Percentiles rank a stretch among this genome's conserved stretches.
Conservation (phyloP, 345 rosid species). For the Aegle marmelos region DNA sequence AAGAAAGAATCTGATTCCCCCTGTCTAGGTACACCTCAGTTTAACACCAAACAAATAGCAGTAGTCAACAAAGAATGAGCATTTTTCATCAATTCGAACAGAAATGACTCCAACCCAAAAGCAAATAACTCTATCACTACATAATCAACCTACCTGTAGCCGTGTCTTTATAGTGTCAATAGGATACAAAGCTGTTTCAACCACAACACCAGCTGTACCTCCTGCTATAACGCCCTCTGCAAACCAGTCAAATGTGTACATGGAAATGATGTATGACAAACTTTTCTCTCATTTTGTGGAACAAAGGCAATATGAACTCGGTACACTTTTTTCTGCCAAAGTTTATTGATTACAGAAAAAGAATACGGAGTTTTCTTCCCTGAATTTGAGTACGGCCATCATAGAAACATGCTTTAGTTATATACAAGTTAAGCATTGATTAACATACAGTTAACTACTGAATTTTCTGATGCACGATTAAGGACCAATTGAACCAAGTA, state of each 20-base stretch:
- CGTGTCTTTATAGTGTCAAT: slow-evolving; percentile 93
- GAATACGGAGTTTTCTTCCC: neutral
- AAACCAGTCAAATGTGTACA: slow-evolving; percentile 15
- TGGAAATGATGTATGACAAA: neutral
- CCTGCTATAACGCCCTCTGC: slow-evolving; percentile 95
- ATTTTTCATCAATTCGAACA: neutral
- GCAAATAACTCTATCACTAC: neutral
- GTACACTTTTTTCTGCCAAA: neutral
- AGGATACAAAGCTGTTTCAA: slow-evolving; percentile 89
- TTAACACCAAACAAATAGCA: neutral
- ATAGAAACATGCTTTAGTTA: neutral
- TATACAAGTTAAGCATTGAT: neutral
- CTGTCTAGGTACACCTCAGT: neutral
- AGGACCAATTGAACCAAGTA: neutral
- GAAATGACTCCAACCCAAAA: neutral
- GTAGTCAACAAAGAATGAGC: neutral
- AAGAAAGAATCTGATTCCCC: neutral
- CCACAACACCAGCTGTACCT: slow-evolving; percentile 95
- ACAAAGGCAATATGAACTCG: neutral
- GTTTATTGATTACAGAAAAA: neutral
- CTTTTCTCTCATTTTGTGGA: neutral
- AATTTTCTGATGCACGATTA: neutral
- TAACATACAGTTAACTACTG: neutral
- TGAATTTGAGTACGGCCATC: neutral
- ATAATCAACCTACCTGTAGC: slow-evolving; percentile 73